Conservation (phyloP, 2,329 filamentous ascomycete species). For the Incumbomyces delicatus region DNA sequence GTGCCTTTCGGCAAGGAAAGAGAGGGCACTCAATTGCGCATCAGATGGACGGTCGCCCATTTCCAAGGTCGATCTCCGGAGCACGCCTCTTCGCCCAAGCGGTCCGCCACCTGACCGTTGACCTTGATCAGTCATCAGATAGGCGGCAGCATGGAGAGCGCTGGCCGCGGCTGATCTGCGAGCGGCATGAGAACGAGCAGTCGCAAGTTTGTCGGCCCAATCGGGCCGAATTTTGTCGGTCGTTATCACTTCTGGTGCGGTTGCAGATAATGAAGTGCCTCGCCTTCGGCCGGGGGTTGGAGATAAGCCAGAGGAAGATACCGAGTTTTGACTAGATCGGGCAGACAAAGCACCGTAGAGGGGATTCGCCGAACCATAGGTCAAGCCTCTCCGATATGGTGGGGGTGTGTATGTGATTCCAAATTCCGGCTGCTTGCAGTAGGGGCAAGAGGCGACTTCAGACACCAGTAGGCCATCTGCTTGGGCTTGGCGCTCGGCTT, state of each 20-base stretch:
- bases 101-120: slow-evolving; percentile 39
- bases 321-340: slow-evolving; percentile 77
- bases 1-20: slow-evolving; percentile 38
- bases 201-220: slow-evolving; percentile 81
- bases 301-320: slow-evolving; percentile 48
- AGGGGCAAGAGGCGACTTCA: slow-evolving; percentile 84
- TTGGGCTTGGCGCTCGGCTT: slow-evolving; percentile 30
- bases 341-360: slow-evolving; percentile 52
- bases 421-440: slow-evolving; percentile 90
- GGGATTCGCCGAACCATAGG: slow-evolving; percentile 50
- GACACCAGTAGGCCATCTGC: slow-evolving; percentile 63
- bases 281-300: slow-evolving; percentile 41
- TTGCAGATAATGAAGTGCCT: slow-evolving; percentile 67
- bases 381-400: slow-evolving; percentile 73
- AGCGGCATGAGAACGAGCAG: slow-evolving; percentile 74
- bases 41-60: slow-evolving; percentile 24
- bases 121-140: slow-evolving; percentile 52
- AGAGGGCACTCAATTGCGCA: slow-evolving; percentile 34
- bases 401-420: slow-evolving; percentile 91
- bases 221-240: slow-evolving; percentile 89
- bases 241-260: slow-evolving; percentile 74
- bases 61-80: slow-evolving; percentile 31
- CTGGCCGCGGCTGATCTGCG: slow-evolving; percentile 85
- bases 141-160: slow-evolving; percentile 87
- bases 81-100: slow-evolving; percentile 48